Evolutionary conservation across 2,329 filamentous ascomycete genomes (phyloP), one percentile per base, ranked within the genome.

Genomic region (Ilyonectria robusta): DNA sequence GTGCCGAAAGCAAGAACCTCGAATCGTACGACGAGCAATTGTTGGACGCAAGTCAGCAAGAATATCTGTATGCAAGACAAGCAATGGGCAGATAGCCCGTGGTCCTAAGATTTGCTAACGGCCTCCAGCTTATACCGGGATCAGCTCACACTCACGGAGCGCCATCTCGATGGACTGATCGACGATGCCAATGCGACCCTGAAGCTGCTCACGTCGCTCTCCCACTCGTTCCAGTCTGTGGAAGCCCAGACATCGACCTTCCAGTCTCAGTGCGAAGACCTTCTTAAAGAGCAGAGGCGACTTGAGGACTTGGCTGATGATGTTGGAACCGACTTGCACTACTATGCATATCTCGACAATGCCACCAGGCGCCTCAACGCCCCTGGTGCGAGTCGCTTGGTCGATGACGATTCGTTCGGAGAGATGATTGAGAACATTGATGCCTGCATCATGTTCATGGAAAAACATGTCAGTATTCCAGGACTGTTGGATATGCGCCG

Each of bases 221-320:
- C 95, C 15, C 89, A 92, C 74, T 95, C 95, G 6, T 99, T 99
- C 83, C 91, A 92, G 72, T 86, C 92, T 1, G 95, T 99, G 55
- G 94, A 98, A 75, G 85, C 89, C 10, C 95, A 98, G 82, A 99
- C 96, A 0, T 93, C 92, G n/a, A 92, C 93, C 15, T 98, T 99
- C 83, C 93, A 95, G 78, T 90, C 92, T 53, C 94, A 97, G 80
- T 99, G 96, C 81, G 94, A 98, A 78, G 93, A 94, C 63, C 86
- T 99, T 2, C 84, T 98, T 33, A 85, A 88, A 1, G 95, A 97
- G 75, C 94, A 98, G 81, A 89, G 88, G 74, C 90, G 93, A 26
- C 86, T 98, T 46, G 91, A 93, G 68, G 88, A 87, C 71, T 87
- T 99, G 47, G 94, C 94, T 3, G 90, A 97, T 72, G 92, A 94